Evolutionary conservation across 2,329 filamentous ascomycete genomes (phyloP), one percentile per base, ranked within the genome.

Genomic region (Hypoxylon sp.): DNA sequence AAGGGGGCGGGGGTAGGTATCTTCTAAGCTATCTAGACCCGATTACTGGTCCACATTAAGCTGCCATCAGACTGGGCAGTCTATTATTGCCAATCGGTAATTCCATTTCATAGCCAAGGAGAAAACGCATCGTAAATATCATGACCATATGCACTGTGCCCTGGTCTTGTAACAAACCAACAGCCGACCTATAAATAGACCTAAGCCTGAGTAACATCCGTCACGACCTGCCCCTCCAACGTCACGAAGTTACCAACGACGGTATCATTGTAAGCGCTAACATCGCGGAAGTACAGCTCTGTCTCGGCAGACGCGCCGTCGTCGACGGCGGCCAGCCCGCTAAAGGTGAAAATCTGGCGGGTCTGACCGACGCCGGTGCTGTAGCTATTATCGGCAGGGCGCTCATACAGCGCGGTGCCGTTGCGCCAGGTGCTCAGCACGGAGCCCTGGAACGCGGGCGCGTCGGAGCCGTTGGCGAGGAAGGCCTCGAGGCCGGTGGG

Each of bases 401-500:
- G 78, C n/a, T 81, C 77, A 72, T 87, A 91, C 28, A 72, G 76
- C 4, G 87, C 89, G 4, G 80, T 84, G 30, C 87, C 88, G 39
- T 85, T 84, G 65, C 88, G 85, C 41, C 73, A 81, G 0, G 87
- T 90, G 1, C 71, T 73, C 8, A 87, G 71, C 2, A 65, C 67
- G 7, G 74, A 73, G 30, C 68, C 76, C 54, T 47, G 48, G 55
- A 64, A 73, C 20, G 39, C 37, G 49, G 73, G 41, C 63, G 78
- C 39, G 6, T 74, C 56, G 20, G 76, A 26, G 51, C 71, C 48
- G 3, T n/a, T n/a, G n/a, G 75, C 59, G 22, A 76, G 69, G 67
- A 89, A 89, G 0, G 83, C 84, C 66, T 90, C 85, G 2, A 90
- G 76, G 1, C 87, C 87, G 0, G 82, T 86, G 0, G 89, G 85